Evolutionary conservation across 2,329 filamentous ascomycete species (phyloP), one percentile per base, ranked within the genome.

Genomic region (Pleoardoris graminearum): DNA sequence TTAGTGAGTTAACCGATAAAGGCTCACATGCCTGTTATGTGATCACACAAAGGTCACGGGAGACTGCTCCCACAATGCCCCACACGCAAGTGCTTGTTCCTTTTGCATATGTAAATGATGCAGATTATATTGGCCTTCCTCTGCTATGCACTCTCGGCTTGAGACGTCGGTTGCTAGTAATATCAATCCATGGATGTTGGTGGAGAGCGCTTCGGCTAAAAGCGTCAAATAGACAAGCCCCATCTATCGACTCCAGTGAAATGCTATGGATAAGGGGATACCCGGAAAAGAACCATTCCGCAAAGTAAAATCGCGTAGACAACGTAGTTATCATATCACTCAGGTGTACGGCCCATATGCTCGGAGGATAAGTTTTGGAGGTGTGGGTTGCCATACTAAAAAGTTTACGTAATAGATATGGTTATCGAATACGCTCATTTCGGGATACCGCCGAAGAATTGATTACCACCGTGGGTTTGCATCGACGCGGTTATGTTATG

Each of bases 11-110:
- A 16, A 4, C 8, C 44, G 17, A 25, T 29, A 22, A 27, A 23
- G 19, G 22, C 14, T 27, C 7, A 25, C 29, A 29, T 47, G 21
- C 7, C 29, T 29, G 5, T 1, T 14, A 25, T 19, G 7, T 30
- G 33, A 23, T 37, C n/a, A 25, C 23, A 16, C 17, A 17, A 25
- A 6, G 11, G 32, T 37, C 44, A 38, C 33, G n/a, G 22, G 30
- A n/a, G 14, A 19, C 7, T 14, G n/a, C 44, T 47, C 33, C 44
- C 44, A 47, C 44, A 47, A 47, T 36, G 44, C 44, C 44, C 44
- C 44, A 47, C 44, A 47, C 22, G 16, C 23, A 38, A 19, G 21
- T 10, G 19, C 23, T 37, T 21, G n/a, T 19, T 5, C 22, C 6
- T 29, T 37, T 7, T 21, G 17, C 11, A 21, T 21, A 47, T 17